Conservation (phyloP, 2,329 filamentous ascomycete species). For the Lecanicillium sp. region DNA sequence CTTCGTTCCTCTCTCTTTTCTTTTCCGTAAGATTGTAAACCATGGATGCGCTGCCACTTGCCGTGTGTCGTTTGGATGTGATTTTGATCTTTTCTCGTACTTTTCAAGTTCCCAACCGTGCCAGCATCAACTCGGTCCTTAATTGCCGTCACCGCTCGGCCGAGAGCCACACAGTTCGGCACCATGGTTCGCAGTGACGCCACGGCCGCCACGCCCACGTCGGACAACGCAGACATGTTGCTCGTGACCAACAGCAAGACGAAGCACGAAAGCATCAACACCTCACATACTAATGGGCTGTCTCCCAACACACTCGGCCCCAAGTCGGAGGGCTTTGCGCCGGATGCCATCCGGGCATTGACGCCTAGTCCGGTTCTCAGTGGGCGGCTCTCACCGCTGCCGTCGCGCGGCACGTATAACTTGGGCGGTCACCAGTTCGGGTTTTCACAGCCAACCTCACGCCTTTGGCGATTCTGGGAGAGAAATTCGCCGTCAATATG, state of each 20-base stretch:
- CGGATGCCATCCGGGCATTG: slow-evolving; percentile 3
- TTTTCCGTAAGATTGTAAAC: too few relatives aligned
- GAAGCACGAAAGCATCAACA: background rate
- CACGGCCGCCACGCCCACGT: too few relatives aligned
- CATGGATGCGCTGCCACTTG: too few relatives aligned
- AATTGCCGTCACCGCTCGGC: background rate
- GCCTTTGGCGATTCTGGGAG: slow-evolving; percentile 44
- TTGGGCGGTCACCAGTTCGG: background rate
- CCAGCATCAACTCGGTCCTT: too few relatives aligned
- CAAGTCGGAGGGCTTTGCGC: slow-evolving; percentile 1
- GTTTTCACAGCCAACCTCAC: slow-evolving; percentile 9
- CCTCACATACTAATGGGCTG: background rate
- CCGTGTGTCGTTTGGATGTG: too few relatives aligned
- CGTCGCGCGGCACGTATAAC: slow-evolving; percentile 12
- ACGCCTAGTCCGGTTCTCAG: slow-evolving; percentile 20
- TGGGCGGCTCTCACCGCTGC: slow-evolving; percentile 17
- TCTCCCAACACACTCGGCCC: background rate
- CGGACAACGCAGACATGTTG: background rate
- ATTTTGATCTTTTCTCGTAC: too few relatives aligned
- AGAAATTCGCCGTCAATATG: slow-evolving; percentile 67
- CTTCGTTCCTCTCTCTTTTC: background rate
- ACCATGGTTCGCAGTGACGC: background rate
- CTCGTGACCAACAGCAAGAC: background rate
- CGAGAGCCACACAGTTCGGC: background rate
- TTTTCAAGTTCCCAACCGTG: too few relatives aligned